Conservation (phyloP, 1,139 yeast species). For the Spathaspora sp. region DNA sequence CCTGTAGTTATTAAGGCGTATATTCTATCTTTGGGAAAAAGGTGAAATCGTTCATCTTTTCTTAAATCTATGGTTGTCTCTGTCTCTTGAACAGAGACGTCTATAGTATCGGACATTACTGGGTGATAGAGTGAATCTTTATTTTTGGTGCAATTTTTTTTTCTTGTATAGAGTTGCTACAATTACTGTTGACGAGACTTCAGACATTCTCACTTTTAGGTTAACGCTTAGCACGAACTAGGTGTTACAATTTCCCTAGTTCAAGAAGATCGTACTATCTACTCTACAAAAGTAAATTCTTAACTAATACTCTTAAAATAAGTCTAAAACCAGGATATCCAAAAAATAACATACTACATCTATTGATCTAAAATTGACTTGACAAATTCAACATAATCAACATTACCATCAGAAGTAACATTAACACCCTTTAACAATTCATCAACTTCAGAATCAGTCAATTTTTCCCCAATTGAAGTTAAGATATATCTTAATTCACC, state of each 20-base stretch:
- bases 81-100: conserved; percentile 4
- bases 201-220: too few species aligned
- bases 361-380: conserved; percentile 90
- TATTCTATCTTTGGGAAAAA: conserved; percentile 37
- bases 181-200: too few species aligned
- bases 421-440: conserved; percentile 94
- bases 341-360: conserved; percentile 1
- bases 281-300: not conserved
- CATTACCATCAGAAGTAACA: conserved; percentile 90
- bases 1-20: conserved; percentile 34
- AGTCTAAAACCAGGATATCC: conserved; percentile 1
- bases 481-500: conserved; percentile 94
- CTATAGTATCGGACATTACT: conserved; percentile 6
- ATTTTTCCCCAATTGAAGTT: conserved; percentile 91
- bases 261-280: not conserved
- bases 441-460: conserved; percentile 88
- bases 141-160: conserved; percentile 3
- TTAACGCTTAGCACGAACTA: too few species aligned
- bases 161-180: not conserved
- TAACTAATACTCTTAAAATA: not conserved
- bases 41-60: conserved; percentile 40
- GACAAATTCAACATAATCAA: conserved; percentile 92
- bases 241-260: not conserved
- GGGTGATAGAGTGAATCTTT: not conserved
- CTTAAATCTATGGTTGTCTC: conserved; percentile 15